A percentile compares a stretch with the other conserved stretches of the same genome.
phyloP scores from a whole-genome alignment of 148 eudicot species.

The Silene uniflora region DNA sequence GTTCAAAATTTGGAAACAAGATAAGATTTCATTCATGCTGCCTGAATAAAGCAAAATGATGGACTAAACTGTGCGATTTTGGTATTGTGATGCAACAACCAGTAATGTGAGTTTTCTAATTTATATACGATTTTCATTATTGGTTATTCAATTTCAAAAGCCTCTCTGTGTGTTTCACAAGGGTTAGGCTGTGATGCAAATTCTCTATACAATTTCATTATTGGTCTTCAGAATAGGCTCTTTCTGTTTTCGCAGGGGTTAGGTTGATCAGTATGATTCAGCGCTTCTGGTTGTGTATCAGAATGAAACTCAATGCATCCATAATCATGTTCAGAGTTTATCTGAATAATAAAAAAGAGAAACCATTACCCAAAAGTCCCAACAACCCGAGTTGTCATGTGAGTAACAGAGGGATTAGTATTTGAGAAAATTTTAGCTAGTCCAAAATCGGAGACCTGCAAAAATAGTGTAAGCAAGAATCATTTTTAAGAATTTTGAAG shows the following conservation, averaged over 20 bases:
- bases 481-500: not conserved
- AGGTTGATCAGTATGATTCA: no score
- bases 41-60: not conserved
- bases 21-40: not conserved
- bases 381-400: conserved; percentile 51
- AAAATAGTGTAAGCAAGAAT: conserved; percentile 10
- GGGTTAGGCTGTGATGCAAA: no score
- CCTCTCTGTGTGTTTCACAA: no score
- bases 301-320: not conserved
- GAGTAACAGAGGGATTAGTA: conserved; percentile 34
- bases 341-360: not conserved
- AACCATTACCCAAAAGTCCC: conserved; percentile 50
- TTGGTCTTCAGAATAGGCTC: no score
- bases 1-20: not conserved
- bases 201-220: no score
- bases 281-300: not conserved
- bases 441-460: conserved; percentile 54
- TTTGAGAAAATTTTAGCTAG: conserved; percentile 45
- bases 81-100: no score
- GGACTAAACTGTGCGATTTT: no score
- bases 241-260: no score
- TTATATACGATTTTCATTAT: no score
- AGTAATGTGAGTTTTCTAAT: no score
- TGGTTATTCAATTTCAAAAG: no score
- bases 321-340: not conserved